These are phyloP conservation scores for Hypoxylon subgilvum DNA, from an alignment of 495 filamentous ascomycete species.

Conservation along the genomic window DNA sequence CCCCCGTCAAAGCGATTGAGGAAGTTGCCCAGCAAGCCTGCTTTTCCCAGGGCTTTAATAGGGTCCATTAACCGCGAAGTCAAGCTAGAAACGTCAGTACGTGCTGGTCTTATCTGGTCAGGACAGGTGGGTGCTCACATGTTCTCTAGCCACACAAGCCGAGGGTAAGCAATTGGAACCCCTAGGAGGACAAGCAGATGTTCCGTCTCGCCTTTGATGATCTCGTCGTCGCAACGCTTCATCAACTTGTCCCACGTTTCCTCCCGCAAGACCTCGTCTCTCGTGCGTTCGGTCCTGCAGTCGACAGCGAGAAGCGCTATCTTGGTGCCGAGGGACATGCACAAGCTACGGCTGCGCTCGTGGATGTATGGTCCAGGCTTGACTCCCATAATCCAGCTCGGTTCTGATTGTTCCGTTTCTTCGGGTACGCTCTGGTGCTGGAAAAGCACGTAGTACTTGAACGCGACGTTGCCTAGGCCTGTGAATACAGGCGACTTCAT, in stretches of 20 bases:
- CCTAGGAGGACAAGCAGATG: conserved; percentile 87
- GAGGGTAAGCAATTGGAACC: conserved; percentile 90
- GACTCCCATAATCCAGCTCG: conserved; percentile 86
- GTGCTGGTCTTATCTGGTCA: background rate
- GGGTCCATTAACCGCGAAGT: conserved; percentile 85
- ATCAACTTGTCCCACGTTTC: conserved; percentile 84
- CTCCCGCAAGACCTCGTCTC: conserved; percentile 77
- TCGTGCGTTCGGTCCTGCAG: conserved; percentile 86
- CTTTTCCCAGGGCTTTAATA: conserved; percentile 83
- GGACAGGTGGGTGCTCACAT: conserved; percentile 53
- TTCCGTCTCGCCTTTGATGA: conserved; percentile 80
- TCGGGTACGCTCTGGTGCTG: conserved; percentile 88
- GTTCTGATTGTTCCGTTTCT: conserved; percentile 81
- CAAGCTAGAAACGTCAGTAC: conserved; percentile 58
- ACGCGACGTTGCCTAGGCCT: conserved; percentile 86
- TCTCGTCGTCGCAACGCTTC: conserved; percentile 79
- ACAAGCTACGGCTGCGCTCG: conserved; percentile 81
- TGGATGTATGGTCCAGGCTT: conserved; percentile 88
- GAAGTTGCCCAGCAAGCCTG: conserved; percentile 78
- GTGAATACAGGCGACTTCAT: conserved; percentile 91
- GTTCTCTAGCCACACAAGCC: conserved; percentile 78
- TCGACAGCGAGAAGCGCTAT: conserved; percentile 87
- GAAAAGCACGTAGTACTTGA: conserved; percentile 98
- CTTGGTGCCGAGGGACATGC: conserved; percentile 78
- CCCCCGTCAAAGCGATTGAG: conserved; percentile 91